Percentiles rank a stretch among this genome's conserved stretches.
Conservation (phyloP, 1,139 yeast genomes). For the Magnusiomyces sp. region DNA sequence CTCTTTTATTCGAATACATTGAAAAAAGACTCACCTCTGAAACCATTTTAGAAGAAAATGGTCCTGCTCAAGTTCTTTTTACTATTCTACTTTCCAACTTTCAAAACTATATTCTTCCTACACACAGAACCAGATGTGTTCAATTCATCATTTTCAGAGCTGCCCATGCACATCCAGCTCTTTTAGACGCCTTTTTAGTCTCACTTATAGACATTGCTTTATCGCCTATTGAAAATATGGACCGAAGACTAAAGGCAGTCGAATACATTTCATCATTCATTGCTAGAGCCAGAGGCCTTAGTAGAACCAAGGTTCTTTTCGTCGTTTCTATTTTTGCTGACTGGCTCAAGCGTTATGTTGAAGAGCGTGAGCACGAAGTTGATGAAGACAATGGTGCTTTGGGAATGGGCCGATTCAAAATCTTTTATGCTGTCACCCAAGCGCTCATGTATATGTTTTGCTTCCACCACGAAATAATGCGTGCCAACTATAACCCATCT, state of each 20-base stretch:
- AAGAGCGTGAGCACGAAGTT: constrained; percentile 77
- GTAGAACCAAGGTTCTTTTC: constrained; percentile 64
- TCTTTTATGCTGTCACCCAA: constrained; percentile 91
- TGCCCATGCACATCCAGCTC: constrained; percentile 72
- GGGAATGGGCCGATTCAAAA: constrained; percentile 51
- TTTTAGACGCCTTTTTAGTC: constrained; percentile 79
- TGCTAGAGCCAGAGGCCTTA: constrained; percentile 73
- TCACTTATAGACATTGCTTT: constrained; percentile 78
- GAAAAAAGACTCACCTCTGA: constrained; percentile 43
- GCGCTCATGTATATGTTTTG: constrained; percentile 86
- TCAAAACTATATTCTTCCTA: constrained; percentile 75
- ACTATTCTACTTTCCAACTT: constrained; percentile 69
- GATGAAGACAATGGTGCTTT: constrained; percentile 35
- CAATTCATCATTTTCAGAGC: constrained; percentile 79
- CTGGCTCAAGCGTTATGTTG: constrained; percentile 75
- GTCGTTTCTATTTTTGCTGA: constrained; percentile 71
- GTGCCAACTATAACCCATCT: constrained; percentile 21
- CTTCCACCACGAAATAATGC: constrained; percentile 63
- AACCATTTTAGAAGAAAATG: constrained; percentile 33
- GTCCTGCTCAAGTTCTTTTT: constrained; percentile 66
- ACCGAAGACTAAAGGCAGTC: constrained; percentile 76
- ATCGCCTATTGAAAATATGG: constrained; percentile 54
- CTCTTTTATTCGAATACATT: constrained; percentile 46
- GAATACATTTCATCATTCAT: constrained; percentile 88
- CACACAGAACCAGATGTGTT: constrained; percentile 84